phyloP scores from a whole-genome alignment of 2,329 filamentous ascomycete genomes.

The Trichoderma atrobrunneum region DNA sequence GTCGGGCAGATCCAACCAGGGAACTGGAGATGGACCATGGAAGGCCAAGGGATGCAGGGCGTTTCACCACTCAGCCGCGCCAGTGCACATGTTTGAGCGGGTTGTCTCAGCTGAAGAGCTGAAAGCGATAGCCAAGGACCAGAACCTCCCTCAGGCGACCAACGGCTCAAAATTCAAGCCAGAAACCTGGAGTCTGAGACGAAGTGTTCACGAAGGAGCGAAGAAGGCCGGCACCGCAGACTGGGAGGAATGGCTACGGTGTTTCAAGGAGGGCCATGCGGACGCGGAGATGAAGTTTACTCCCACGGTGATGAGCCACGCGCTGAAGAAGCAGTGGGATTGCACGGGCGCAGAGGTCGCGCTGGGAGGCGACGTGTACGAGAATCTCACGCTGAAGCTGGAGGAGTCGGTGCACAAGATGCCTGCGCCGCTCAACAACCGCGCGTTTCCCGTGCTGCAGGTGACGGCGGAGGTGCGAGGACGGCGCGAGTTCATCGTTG shows the following conservation, averaged over 20 bases:
- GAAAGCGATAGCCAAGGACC: constrained; percentile 35
- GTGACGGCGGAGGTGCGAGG: constrained; percentile 48
- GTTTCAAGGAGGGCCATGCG: constrained; percentile 52
- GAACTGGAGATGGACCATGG: constrained; percentile 38
- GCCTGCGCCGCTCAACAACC: constrained; percentile 56
- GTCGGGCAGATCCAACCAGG: background rate
- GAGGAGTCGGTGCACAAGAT: constrained; percentile 67
- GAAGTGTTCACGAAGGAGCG: constrained; percentile 58
- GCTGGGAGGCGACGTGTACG: constrained; percentile 43
- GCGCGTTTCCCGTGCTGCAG: constrained; percentile 66
- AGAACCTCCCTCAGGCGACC: constrained; percentile 29
- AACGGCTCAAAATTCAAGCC: constrained; percentile 23
- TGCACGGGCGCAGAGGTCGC: constrained; percentile 40
- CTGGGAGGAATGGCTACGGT: constrained; percentile 61
- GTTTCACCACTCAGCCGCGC: constrained; percentile 47
- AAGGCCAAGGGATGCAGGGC: constrained; percentile 49
- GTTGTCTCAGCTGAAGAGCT: constrained; percentile 46
- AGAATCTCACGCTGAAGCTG: constrained; percentile 47
- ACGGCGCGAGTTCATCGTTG: constrained; percentile 51
- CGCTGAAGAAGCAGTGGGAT: constrained; percentile 44
- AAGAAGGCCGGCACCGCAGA: constrained; percentile 51
- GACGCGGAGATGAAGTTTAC: constrained; percentile 42
- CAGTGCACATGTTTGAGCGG: constrained; percentile 53
- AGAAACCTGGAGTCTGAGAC: constrained; percentile 64
- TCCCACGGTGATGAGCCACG: constrained; percentile 35